Conservation (phyloP, 352 stramenopile genomes). For the Globisporangium paroecandrum region DNA sequence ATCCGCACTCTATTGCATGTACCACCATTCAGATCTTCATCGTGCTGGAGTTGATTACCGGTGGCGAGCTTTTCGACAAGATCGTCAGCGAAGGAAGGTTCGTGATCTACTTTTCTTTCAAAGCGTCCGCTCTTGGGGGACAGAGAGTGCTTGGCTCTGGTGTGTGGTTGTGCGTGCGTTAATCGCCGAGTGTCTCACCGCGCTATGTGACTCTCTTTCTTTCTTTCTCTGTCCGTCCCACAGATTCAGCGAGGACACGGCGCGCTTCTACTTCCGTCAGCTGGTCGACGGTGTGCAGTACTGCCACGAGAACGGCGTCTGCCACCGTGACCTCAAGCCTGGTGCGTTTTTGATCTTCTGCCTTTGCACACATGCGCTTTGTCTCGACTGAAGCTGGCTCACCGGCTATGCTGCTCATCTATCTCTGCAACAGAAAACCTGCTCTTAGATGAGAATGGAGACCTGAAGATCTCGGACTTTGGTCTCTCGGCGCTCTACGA, state of each 20-base stretch:
- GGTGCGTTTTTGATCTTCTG: conserved; percentile 31
- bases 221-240: neutral
- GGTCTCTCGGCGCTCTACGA: conserved; percentile 94
- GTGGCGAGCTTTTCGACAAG: conserved; percentile 93
- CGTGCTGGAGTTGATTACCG: conserved; percentile 89
- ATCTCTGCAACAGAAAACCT: conserved; percentile 85
- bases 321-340: conserved; percentile 96
- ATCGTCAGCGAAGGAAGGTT: conserved; percentile 93
- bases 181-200: conserved; percentile 10
- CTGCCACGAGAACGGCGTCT: conserved; percentile 97
- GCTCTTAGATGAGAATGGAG: conserved; percentile 93
- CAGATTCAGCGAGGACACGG: conserved; percentile 94
- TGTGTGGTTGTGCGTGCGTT: neutral
- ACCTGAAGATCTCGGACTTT: conserved; percentile 99
- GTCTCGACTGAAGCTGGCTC: neutral
- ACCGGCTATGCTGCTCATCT: conserved; percentile 5
- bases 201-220: conserved; percentile 16
- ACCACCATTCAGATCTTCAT: conserved; percentile 91
- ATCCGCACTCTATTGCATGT: neutral
- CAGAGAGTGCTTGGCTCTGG: neutral
- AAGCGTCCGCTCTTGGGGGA: neutral
- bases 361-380: neutral
- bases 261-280: conserved; percentile 98
- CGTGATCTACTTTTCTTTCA: conserved; percentile 13
- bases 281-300: conserved; percentile 96